Base-by-base conservation (phyloP, 257 asterid species). In the Eucommia ulmoides region DNA sequence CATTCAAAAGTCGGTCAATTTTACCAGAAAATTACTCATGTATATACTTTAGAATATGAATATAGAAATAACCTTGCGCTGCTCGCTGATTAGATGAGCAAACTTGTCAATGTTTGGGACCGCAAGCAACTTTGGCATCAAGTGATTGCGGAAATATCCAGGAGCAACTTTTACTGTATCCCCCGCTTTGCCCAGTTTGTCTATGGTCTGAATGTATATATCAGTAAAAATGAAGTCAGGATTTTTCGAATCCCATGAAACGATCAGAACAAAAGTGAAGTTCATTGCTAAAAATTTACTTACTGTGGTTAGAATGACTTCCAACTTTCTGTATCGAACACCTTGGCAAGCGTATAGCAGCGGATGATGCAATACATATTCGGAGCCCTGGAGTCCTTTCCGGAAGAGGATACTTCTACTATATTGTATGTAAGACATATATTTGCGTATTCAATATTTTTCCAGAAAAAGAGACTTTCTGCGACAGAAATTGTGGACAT, bases 151-250 rank as follows among this genome's bases (percentile, higher is more conserved):
- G 54, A 89, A 89, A 67, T 66, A 81, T 18, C 98, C 98, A 0
- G 96, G 96, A 45, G 92, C 95, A n/a, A 89, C 96, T 76, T 81
- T 79, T 20, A 85, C 98, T 2, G 92, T 89, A 51, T 89, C 96
- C 22, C 98, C 98, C 20, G 88, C 81, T 71, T 59, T 85, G 16
- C 98, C 96, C 17, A 89, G 96, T 69, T 89, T 85, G 52, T 73
- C 80, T 54, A 85, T 69, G 24, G 73, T 57, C 87, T 78, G 64
- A 51, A 65, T 42, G 20, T 6, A 42, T 1, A 3, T 16, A 5
- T 6, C 48, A 42, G 19, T 42, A 42, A 7, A 42, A 42, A 38
- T 8, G 4, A 19, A 42, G 20, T 16, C 15, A 42, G 9, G 15
- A 42, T 16, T 42, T 2, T 35, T 2, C 3, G 11, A 42, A 1